Base-by-base conservation (phyloP, 257 asterid species). In the Solanum commersonii region DNA sequence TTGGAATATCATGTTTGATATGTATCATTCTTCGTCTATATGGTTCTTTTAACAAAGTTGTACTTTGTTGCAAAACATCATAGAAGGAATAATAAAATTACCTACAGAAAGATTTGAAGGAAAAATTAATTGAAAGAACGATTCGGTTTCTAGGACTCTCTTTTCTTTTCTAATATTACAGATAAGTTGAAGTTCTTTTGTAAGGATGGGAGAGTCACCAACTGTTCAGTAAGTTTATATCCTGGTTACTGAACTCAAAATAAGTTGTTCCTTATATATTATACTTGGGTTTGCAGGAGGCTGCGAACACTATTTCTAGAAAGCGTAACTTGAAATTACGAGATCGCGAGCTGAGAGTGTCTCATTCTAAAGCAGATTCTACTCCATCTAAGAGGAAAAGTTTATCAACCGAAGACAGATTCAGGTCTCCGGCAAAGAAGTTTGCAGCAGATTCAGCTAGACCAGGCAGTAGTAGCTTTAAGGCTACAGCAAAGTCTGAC, bases 321-420 rank as follows among this genome's bases (percentile, higher is more conserved):
- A 93, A 85, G 72, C 98, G 88, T 68, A 88, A 91, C 85, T 76
- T 96, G 93, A 90, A 85, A 94, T 89, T 96, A 31, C 95, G 97
- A 65, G 93, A 93, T 89, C 98, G 98, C 52, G 98, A 94, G 88
- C 91, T 97, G 31, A 92, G 99, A 91, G 90, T 97, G 6, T 92
- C 93, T 89, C 95, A 90, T 87, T 92, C 96, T 78, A 95, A 93
- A 92, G 71, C 92, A 87, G 91, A 46, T 37, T 81, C 90, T 86
- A 90, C 95, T 67, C 92, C 95, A 42, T 63, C 90, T 16, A 95
- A 93, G 91, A 92, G 93, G 85, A 92, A 89, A 87, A 87, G 52
- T 78, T 20, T 94, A 44, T 85, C 93, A 49, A 90, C 85, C 73
- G 87, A 91, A 68, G 92, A 91, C 88, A 82, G 87, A 10, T 77